Conservation (phyloP, 2,329 filamentous ascomycete genomes). For the Aspergillus neoniger region DNA sequence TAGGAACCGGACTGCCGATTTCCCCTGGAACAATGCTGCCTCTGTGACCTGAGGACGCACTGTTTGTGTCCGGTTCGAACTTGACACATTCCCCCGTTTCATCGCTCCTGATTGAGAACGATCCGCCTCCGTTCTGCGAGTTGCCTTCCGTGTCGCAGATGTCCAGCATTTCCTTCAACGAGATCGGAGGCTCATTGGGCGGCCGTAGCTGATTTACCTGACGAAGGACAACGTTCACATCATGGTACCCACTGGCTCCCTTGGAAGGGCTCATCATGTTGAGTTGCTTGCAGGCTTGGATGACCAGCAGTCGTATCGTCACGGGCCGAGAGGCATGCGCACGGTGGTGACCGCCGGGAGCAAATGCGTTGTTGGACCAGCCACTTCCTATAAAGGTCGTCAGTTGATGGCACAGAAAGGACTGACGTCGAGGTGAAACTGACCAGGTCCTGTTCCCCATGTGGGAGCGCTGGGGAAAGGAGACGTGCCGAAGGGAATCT, state of each 20-base stretch:
- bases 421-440: not conserved
- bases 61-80: conserved; percentile 56
- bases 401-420: conserved; percentile 16
- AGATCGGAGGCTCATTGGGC: conserved; percentile 58
- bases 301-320: conserved; percentile 71
- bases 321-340: conserved; percentile 65
- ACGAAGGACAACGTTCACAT: conserved; percentile 62
- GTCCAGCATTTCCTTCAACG: conserved; percentile 70
- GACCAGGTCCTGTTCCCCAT: conserved; percentile 43
- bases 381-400: conserved; percentile 40
- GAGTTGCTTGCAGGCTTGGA: conserved; percentile 73
- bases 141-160: conserved; percentile 92
- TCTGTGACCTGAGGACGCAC: conserved; percentile 45
- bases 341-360: conserved; percentile 49
- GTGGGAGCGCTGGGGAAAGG: conserved; percentile 39
- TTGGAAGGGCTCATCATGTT: conserved; percentile 43
- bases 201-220: conserved; percentile 68
- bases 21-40: conserved; percentile 60
- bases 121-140: conserved; percentile 82
- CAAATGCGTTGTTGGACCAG: conserved; percentile 54
- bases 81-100: conserved; percentile 46
- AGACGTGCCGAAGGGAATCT: conserved; percentile 41
- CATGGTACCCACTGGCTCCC: conserved; percentile 65
- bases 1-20: conserved; percentile 66
- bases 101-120: conserved; percentile 69